Conservation (phyloP, 2,329 filamentous ascomycete species). For the Fusarium vanettenii region DNA sequence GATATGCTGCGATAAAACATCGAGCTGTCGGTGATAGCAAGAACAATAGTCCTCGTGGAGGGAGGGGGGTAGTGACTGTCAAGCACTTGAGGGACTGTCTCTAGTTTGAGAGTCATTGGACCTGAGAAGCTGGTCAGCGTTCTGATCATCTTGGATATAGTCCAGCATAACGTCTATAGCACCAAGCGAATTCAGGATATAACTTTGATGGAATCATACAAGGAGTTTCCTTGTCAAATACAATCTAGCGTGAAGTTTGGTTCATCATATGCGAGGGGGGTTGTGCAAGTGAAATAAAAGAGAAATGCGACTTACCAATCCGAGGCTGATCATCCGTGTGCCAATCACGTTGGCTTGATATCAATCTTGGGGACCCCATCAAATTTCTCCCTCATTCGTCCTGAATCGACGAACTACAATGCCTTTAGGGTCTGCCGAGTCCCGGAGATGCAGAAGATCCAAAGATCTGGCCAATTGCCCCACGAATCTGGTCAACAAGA, state of each 20-base stretch:
- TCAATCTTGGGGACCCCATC: background rate
- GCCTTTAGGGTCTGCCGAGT: slow-evolving; percentile 38
- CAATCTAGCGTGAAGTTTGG: slow-evolving; percentile 58
- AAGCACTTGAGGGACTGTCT: background rate
- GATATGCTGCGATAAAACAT: background rate
- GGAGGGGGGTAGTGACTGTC: fast-evolving
- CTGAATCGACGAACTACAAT: background rate
- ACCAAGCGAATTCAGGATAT: slow-evolving; percentile 40
- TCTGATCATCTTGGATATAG: background rate
- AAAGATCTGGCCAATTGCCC: slow-evolving; percentile 61
- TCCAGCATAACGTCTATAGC: background rate
- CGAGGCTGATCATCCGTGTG: fast-evolving
- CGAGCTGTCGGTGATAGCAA: background rate
- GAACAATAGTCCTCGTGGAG: background rate
- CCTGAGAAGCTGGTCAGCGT: slow-evolving; percentile 17
- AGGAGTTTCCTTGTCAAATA: slow-evolving; percentile 55
- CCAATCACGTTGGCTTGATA: background rate
- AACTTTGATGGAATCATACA: slow-evolving; percentile 51
- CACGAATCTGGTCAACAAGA: slow-evolving; percentile 68
- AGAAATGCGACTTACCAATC: slow-evolving; percentile 23
- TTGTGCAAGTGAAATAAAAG: background rate
- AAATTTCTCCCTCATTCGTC: background rate
- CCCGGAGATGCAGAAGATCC: slow-evolving; percentile 43
- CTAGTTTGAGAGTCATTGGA: fast-evolving
- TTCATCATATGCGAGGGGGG: slow-evolving; percentile 51